Evolutionary conservation across 2,329 filamentous ascomycete genomes (phyloP), one percentile per base, ranked within the genome.

Genomic region (Stromatinia cepivora): DNA sequence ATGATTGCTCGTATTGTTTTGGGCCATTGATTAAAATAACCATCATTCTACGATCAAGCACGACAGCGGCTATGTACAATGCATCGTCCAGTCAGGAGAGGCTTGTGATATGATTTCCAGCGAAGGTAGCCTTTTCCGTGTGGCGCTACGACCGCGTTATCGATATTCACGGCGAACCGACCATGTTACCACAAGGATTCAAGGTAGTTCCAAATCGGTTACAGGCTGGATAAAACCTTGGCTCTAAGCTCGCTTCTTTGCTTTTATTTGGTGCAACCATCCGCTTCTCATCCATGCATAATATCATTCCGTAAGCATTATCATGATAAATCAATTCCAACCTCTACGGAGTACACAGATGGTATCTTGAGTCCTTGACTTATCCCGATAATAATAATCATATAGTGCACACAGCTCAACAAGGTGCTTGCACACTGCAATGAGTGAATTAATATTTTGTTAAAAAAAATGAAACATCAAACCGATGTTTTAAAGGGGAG

Each of bases 91-190:
- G 6, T 63, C 17, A 22, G 20, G 31, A 39, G 46, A 63, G 59
- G 31, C 46, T 36, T 48, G 45, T 45, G 59, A 62, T 62, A 22
- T 50, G 45, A 62, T 62, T 25, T 50, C 59, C 59, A 62, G 9
- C 20, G 11, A 50, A 15, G 45, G 4, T 34, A 52, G 36, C n/a
- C n/a, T 52, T 52, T 64, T 28, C 46, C 28, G 46, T 39, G 61
- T 64, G 61, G 61, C 61, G 61, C 61, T 64, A 64, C 46, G 31
- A 39, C 46, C 52, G 61, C 61, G n/a, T 64, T 52, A 52, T 64
- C 61, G 46, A 64, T 28, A 52, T 36, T 39, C 61, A 39, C 39
- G 31, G 46, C 31, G 46, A 39, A n/a, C 31, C 31, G 22, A 15
- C 31, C 46, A 63, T 63, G 31, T 25, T 39, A 20, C 31, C 20